Evolutionary conservation across 1,139 yeast species (phyloP).

Genomic region (Hyphopichia fennica): DNA sequence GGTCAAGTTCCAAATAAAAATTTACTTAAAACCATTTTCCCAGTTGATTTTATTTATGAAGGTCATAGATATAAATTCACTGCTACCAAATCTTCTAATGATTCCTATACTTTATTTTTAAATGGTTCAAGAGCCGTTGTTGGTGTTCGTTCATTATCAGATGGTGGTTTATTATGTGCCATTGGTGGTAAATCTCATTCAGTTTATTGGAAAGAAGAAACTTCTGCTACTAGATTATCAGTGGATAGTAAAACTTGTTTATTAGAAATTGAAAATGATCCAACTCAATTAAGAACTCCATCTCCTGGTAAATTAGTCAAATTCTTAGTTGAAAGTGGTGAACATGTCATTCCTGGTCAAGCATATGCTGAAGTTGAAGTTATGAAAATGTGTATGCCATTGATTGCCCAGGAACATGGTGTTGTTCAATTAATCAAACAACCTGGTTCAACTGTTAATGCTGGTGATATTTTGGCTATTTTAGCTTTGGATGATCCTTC

Average conservation of each 20-base stretch:
- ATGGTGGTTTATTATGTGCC: conserved; percentile 89
- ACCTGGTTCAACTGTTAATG: conserved; percentile 95
- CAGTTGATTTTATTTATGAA: conserved; percentile 93
- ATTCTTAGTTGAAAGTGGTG: conserved; percentile 92
- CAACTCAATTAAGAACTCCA: conserved; percentile 97
- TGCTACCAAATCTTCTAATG: conserved; percentile 87
- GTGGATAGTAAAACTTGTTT: conserved; percentile 94
- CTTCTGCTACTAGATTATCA: conserved; percentile 91
- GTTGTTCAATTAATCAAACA: conserved; percentile 89
- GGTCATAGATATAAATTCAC: conserved; percentile 92
- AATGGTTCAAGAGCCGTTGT: conserved; percentile 91
- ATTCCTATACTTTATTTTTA: conserved; percentile 81
- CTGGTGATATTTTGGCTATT: conserved; percentile 96
- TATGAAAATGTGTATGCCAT: conserved; percentile 97
- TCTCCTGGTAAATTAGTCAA: conserved; percentile 98
- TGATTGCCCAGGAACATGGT: conserved; percentile 92
- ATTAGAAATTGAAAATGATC: conserved; percentile 93
- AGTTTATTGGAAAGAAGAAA: conserved; percentile 97
- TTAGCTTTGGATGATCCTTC: conserved; percentile 94
- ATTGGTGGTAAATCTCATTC: conserved; percentile 93
- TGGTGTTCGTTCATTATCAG: conserved; percentile 83
- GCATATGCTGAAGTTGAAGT: conserved; percentile 98
- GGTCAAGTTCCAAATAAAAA: conserved; percentile 93
- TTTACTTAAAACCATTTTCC: conserved; percentile 80
- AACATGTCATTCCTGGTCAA: conserved; percentile 88